Evolutionary conservation across 768 basidiomycete genomes (phyloP).

Genomic region (Boletus vermiculosoides): DNA sequence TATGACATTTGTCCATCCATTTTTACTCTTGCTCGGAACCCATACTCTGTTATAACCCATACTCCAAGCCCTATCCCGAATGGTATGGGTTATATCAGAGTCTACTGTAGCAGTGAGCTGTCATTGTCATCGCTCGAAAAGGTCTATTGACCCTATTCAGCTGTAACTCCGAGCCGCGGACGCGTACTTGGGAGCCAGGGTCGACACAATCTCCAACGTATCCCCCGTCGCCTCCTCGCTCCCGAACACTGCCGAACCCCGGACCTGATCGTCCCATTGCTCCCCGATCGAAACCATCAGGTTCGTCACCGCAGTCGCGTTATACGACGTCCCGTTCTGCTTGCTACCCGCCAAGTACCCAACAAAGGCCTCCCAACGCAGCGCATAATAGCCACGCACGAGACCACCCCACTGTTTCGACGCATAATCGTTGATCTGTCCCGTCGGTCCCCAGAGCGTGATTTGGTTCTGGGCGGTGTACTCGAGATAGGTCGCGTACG

Average conservation of each 20-base stretch:
- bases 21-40: too few relatives aligned
- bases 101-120: not conserved
- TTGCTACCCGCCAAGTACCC: slow-evolving; percentile 33
- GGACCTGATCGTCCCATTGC: slow-evolving; percentile 28
- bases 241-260: slow-evolving; percentile 4
- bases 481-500: slow-evolving; percentile 37
- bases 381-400: slow-evolving; percentile 36
- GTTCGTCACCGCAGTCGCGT: slow-evolving; percentile 22
- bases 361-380: slow-evolving; percentile 38
- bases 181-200: slow-evolving; percentile 13
- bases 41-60: too few relatives aligned
- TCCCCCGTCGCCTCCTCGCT: slow-evolving; percentile 21
- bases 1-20: too few relatives aligned
- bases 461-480: slow-evolving; percentile 43
- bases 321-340: slow-evolving; percentile 28
- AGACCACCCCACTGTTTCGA: slow-evolving; percentile 45
- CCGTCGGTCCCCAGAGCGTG: slow-evolving; percentile 43
- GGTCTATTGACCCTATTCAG: too few relatives aligned
- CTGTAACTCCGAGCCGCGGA: not conserved
- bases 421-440: slow-evolving; percentile 43
- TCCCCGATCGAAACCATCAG: slow-evolving; percentile 36
- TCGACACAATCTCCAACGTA: slow-evolving; percentile 20
- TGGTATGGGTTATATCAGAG: too few relatives aligned
- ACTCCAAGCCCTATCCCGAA: too few relatives aligned
- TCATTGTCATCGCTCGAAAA: not conserved